Evolutionary conservation across 805 yeast genomes (phyloP), one percentile per base, ranked within the genome.

Genomic region (Wickerhamomyces chambardii): DNA sequence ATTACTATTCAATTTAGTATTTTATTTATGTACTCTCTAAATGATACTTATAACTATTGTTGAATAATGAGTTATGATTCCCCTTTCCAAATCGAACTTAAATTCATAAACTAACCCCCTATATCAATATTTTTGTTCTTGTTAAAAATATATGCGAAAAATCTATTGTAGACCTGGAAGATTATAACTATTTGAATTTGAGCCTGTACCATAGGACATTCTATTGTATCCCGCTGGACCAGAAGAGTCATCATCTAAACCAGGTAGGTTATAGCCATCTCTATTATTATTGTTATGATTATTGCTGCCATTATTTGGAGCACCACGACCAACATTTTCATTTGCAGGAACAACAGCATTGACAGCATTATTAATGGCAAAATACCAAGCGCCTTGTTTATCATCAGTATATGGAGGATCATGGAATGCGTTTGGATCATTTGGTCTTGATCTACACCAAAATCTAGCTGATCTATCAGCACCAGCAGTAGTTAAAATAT

Each of bases 381-480:
- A 64, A 45, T 59, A 66, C 79, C 79, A 73, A 6, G 78, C 76
- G 28, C 73, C 76, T 34, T 61, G 63, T 45, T 74, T 74, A 30
- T 73, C 74, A 53, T 73, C 68, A 15, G 85, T 80, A 58, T 87
- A 86, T 37, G 85, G 77, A 14, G 85, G 82, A 55, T 85, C 95
- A 44, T 78, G 75, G 61, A 75, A 86, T 3, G 84, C 83, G 51
- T 72, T 73, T 1, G 85, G 82, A 61, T 92, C 98, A 46, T 79
- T 81, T 2, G 97, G 96, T 52, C 95, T 69, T 2, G 95, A 82
- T 34, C 99, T 68, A 22, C 89, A 77, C 99, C 99, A 92, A 59
- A 94, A 84, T 37, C 97, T 63, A 17, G 95, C 84, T 5, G 94
- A 77, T 52, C 92, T 75, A 57, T 92, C 99, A 38, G 92, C 86